These are phyloP conservation scores for Elaeis oleifera DNA, from an alignment of 202 grass and related monocot species.

Conservation along the genomic window DNA sequence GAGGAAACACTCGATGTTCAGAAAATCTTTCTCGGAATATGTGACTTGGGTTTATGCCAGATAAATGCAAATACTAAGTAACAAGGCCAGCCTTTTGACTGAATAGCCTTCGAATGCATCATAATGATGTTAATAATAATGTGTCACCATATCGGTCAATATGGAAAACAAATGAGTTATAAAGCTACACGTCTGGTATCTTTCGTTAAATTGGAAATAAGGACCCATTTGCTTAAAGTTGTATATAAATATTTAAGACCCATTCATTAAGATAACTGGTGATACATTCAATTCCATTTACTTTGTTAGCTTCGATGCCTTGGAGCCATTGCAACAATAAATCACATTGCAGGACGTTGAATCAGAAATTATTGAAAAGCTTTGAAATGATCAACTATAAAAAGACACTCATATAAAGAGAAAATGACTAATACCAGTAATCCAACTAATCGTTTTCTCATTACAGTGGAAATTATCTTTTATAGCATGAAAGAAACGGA, in stretches of 20 bases:
- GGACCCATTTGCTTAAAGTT: slow-evolving; percentile 41
- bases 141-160: background rate
- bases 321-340: slow-evolving; percentile 37
- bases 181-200: slow-evolving; percentile 16
- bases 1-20: too few relatives aligned
- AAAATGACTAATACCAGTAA: too few relatives aligned
- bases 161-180: background rate
- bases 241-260: background rate
- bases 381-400: slow-evolving; percentile 24
- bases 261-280: slow-evolving; percentile 29
- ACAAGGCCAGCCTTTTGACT: background rate
- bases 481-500: too few relatives aligned
- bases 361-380: slow-evolving; percentile 34
- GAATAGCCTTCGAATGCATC: background rate
- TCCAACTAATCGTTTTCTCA: too few relatives aligned
- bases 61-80: too few relatives aligned
- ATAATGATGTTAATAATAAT: background rate
- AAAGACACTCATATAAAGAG: background rate
- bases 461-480: too few relatives aligned
- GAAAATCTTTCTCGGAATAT: too few relatives aligned
- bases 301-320: slow-evolving; percentile 31
- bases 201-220: slow-evolving; percentile 22
- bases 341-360: slow-evolving; percentile 46
- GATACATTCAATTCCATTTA: slow-evolving; percentile 49
- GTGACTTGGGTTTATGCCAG: too few relatives aligned